phyloP scores from a whole-genome alignment of 2,329 filamentous ascomycete genomes.

The Septoria petroselini region DNA sequence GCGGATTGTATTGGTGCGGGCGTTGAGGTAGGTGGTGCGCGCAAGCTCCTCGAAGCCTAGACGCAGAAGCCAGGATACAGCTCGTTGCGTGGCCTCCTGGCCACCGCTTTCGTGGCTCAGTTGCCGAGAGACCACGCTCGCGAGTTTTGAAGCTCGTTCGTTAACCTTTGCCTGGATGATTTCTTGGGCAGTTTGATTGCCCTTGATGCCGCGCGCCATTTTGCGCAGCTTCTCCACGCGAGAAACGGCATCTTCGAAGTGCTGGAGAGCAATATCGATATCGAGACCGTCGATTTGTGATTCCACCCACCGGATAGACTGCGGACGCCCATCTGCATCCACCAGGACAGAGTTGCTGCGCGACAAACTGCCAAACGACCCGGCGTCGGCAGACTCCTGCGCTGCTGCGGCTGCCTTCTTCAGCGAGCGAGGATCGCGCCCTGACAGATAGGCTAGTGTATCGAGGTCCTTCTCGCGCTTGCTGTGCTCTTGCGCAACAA shows the following conservation, averaged over 20 bases:
- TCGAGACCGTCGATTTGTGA: constrained; percentile 93
- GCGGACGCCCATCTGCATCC: constrained; percentile 93
- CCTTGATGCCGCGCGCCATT: constrained; percentile 75
- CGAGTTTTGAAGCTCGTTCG: constrained; percentile 75
- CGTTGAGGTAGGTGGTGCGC: constrained; percentile 78
- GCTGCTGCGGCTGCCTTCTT: constrained; percentile 49
- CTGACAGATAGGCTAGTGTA: constrained; percentile 33
- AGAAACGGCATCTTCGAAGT: constrained; percentile 78
- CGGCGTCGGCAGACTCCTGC: constrained; percentile 44
- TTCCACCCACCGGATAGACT: constrained; percentile 94
- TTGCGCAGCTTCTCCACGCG: constrained; percentile 81
- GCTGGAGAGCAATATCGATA: constrained; percentile 89
- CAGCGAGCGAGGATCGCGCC: constrained; percentile 52
- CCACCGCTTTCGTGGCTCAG: constrained; percentile 75
- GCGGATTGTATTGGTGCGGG: constrained; percentile 72
- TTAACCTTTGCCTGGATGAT: constrained; percentile 90
- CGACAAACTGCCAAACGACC: constrained; percentile 26
- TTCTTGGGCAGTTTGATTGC: constrained; percentile 82
- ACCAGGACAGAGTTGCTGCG: constrained; percentile 63
- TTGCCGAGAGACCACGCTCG: constrained; percentile 72
- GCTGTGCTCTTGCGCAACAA: constrained; percentile 79
- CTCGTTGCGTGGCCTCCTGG: constrained; percentile 71
- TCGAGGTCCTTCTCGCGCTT: constrained; percentile 66
- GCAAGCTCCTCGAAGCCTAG: constrained; percentile 89
- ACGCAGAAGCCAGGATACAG: constrained; percentile 78